Percentiles rank a stretch among this genome's conserved stretches.
These are phyloP conservation scores for Cucumis hystrix DNA, from an alignment of 306 rosid species.

Conservation along the genomic window DNA sequence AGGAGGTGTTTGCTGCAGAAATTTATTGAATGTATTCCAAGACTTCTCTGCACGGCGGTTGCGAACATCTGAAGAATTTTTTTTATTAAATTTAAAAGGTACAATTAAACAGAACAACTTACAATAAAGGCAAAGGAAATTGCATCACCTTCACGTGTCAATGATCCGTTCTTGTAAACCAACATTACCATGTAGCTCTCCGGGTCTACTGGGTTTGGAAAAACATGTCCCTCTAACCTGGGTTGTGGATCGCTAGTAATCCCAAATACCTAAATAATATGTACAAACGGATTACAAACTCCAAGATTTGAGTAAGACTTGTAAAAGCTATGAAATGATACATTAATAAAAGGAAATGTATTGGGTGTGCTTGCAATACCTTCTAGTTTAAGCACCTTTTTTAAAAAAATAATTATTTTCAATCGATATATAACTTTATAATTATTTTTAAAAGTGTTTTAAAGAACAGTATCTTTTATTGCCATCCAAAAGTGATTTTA, in stretches of 20 bases:
- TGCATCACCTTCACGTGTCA: constrained; percentile 79
- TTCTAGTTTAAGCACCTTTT: too few relatives aligned
- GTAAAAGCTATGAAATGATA: neutral
- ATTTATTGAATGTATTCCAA: constrained; percentile 64
- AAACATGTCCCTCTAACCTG: constrained; percentile 84
- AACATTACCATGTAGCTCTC: constrained; percentile 91
- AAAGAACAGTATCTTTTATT: too few relatives aligned
- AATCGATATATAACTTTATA: too few relatives aligned
- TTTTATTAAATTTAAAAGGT: constrained; percentile 8
- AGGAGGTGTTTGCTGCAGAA: constrained; percentile 59
- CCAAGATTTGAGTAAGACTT: neutral
- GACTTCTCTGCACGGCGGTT: constrained; percentile 52
- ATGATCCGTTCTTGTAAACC: constrained; percentile 90
- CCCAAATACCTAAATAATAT: constrained; percentile 55
- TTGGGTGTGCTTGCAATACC: neutral
- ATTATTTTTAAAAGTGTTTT: too few relatives aligned
- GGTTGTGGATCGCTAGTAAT: constrained; percentile 79
- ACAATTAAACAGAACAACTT: neutral
- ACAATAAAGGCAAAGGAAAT: neutral
- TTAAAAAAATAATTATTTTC: too few relatives aligned
- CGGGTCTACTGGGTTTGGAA: constrained; percentile 83
- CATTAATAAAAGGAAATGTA: neutral
- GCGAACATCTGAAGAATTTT: constrained; percentile 50
- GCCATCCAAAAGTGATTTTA: too few relatives aligned
- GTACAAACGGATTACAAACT: constrained; percentile 9